Evolutionary conservation across 2,329 filamentous ascomycete species (phyloP).

Genomic region (Hymenoscyphus fraxineus): DNA sequence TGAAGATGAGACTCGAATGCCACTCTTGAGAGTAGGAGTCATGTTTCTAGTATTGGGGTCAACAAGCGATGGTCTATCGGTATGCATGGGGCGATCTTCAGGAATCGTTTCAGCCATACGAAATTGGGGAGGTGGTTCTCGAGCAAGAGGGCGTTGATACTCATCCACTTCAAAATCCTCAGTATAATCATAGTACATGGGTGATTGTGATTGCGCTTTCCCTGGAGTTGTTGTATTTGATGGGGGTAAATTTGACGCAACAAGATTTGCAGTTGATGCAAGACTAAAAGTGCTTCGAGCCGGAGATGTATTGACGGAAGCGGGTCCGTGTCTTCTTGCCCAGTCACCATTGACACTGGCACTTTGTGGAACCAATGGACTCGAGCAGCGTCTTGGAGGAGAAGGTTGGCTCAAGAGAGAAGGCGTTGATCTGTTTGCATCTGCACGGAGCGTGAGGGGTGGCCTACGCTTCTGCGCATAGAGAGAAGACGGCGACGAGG

Average conservation of each 20-base stretch:
- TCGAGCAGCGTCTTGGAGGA: conserved; percentile 28
- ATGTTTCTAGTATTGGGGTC: conserved; percentile 7
- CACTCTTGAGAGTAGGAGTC: conserved; percentile 10
- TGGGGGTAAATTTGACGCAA: conserved; percentile 15
- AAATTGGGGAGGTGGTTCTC: conserved; percentile 30
- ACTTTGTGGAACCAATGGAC: conserved; percentile 22
- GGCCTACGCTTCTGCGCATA: conserved; percentile 31
- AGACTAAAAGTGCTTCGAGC: conserved; percentile 32
- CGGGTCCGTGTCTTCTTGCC: conserved; percentile 21
- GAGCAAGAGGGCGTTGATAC: conserved; percentile 15
- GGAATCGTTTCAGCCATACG: conserved; percentile 31
- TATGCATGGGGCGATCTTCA: conserved; percentile 29
- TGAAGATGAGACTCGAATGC: conserved; percentile 20
- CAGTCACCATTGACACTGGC: conserved; percentile 22
- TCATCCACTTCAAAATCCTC: conserved; percentile 34
- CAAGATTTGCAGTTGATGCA: conserved; percentile 32
- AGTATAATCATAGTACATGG: conserved; percentile 36
- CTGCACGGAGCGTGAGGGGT: conserved; percentile 26
- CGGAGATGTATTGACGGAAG: conserved; percentile 31
- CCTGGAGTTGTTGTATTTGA: conserved; percentile 31
- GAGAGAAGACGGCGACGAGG: conserved; percentile 32
- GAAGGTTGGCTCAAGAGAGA: conserved; percentile 29
- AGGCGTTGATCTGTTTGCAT: conserved; percentile 31
- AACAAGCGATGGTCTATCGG: conserved; percentile 15
- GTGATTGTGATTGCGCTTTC: conserved; percentile 27